phyloP scores from a whole-genome alignment of 345 rosid genomes.

The Syzygium oleosum region DNA sequence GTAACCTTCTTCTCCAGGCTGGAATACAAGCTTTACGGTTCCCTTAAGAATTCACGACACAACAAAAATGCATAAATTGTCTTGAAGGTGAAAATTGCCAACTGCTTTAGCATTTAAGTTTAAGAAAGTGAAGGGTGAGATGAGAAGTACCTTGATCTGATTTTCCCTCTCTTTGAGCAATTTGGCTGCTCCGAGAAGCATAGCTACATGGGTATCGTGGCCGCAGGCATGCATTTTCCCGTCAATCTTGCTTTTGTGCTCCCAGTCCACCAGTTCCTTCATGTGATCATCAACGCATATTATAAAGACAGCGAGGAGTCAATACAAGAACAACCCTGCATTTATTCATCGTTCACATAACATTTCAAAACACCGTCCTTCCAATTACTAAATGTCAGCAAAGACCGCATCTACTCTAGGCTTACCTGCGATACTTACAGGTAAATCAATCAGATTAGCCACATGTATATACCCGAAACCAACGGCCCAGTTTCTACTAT shows the following conservation, averaged over 20 bases:
- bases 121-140: background rate
- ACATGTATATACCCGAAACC: background rate
- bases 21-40: slow-evolving; percentile 68
- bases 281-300: background rate
- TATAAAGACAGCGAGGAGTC: background rate
- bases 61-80: background rate
- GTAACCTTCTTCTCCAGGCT: slow-evolving; percentile 75
- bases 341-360: background rate
- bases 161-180: slow-evolving; percentile 38
- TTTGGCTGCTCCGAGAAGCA: slow-evolving; percentile 77
- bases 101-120: background rate
- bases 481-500: background rate
- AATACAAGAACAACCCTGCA: background rate
- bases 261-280: slow-evolving; percentile 76
- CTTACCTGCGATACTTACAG: background rate
- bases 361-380: background rate
- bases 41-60: slow-evolving; percentile 28
- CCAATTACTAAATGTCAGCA: background rate
- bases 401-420: background rate
- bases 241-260: slow-evolving; percentile 50
- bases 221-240: slow-evolving; percentile 83
- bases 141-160: slow-evolving; percentile 34
- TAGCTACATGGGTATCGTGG: slow-evolving; percentile 68
- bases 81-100: background rate
- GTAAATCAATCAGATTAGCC: background rate